Conservation (phyloP, 2,329 filamentous ascomycete genomes). For the Arthrinium phaeospermum region DNA sequence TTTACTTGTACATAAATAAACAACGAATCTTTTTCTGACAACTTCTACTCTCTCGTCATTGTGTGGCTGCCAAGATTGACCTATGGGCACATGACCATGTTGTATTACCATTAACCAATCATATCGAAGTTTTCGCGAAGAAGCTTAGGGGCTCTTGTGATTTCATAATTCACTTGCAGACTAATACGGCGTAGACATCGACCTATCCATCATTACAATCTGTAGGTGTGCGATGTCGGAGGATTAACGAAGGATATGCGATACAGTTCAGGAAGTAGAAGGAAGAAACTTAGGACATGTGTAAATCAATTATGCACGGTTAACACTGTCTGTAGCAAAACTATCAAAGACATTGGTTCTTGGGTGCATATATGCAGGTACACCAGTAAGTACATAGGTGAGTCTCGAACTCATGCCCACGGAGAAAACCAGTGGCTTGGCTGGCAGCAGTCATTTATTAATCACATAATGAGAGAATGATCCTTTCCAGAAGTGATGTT, state of each 20-base stretch:
- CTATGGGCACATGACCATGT: neutral
- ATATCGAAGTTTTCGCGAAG: neutral
- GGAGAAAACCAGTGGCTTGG: neutral
- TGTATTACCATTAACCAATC: neutral
- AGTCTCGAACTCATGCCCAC: neutral
- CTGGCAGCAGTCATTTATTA: neutral
- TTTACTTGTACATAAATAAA: slow-evolving; percentile 16
- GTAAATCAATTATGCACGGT: neutral
- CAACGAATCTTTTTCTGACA: slow-evolving; percentile 11
- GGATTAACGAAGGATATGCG: neutral
- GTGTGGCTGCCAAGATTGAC: neutral
- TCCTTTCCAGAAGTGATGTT: neutral
- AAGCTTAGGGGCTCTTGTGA: neutral
- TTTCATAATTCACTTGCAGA: neutral
- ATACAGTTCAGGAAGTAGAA: neutral
- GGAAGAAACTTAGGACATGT: neutral
- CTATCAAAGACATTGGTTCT: neutral
- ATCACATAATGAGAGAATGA: neutral
- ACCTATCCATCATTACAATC: neutral
- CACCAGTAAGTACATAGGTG: neutral
- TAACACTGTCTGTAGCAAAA: neutral
- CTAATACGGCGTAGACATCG: neutral
- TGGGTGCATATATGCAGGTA: neutral
- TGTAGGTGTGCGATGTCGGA: neutral
- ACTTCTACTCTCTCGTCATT: neutral